Evolutionary conservation across 257 asterid species (phyloP), one percentile per base, ranked within the genome.

Genomic region (Osmanthus fragrans): DNA sequence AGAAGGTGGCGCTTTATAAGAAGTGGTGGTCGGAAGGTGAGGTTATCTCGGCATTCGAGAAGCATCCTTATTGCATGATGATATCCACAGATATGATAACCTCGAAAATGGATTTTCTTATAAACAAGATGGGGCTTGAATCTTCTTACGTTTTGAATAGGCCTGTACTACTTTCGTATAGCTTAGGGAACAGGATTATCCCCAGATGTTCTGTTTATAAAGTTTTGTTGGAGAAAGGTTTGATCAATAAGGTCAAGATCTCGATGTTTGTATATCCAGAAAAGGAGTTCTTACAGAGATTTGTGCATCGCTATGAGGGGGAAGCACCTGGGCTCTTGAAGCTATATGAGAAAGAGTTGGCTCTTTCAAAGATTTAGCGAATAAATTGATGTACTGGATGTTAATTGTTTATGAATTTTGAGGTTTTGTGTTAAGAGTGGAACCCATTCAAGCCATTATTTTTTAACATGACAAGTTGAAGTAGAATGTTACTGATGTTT

Each of bases 191-290:
- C 13, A 45, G 75, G 27, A 65, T 76, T 32, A 65, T 60, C 7
- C 81, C 84, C 25, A 71, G 84, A n/a, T 64, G 73, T 33, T 76
- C 76, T n/a, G 81, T 81, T 76, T 81, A 81, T 72, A 37, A 8
- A 75, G 54, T 32, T 60, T 70, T 80, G 73, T 39, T 70, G 30
- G 74, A 73, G 45, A 80, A 51, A 37, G 72, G 71, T 34, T 81
- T 81, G 77, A 69, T 66, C 30, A n/a, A 72, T 21, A 49, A 23
- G 33, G 74, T 65, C 27, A 4, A 36, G 54, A 2, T 18, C 0
- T 8, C 36, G 13, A 32, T 75, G 40, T 19, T 80, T 7, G 45
- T 9, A 25, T 42, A 9, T 51, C 2, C 71, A 32, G 80, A 81
- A 58, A 70, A 1, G 34, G 3, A 45, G 8, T 81, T 81, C 64